Conservation (phyloP, 257 asterid genomes). For the Linderniella brevidens region DNA sequence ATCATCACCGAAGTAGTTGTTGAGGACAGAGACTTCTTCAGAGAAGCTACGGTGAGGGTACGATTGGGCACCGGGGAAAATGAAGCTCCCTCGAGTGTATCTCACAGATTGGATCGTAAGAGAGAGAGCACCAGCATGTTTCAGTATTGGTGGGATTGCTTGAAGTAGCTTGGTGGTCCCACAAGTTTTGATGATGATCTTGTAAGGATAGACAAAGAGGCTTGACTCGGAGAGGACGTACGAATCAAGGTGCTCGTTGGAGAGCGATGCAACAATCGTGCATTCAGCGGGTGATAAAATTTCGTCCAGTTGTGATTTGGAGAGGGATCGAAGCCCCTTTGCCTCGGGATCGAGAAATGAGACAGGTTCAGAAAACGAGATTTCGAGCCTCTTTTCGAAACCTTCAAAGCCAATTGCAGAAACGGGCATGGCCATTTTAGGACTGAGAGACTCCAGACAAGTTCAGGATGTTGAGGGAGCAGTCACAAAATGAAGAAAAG, state of each 20-base stretch:
- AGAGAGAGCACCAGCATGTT: not conserved
- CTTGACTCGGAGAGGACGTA: not conserved
- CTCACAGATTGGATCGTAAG: not conserved
- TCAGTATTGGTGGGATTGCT: not conserved
- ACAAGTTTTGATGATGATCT: slow-evolving; percentile 3
- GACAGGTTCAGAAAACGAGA: not conserved
- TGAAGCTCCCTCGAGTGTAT: slow-evolving; percentile 4
- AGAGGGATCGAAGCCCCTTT: slow-evolving; percentile 2
- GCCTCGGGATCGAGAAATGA: not conserved
- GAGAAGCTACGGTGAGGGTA: slow-evolving; percentile 6
- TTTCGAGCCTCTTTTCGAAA: slow-evolving; percentile 1
- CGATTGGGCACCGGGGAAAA: slow-evolving; percentile 3
- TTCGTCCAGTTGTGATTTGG: slow-evolving; percentile 1
- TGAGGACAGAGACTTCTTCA: slow-evolving; percentile 1
- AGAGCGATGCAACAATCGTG: not conserved
- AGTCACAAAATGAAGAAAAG: slow-evolving; percentile 1
- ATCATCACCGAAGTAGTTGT: not conserved
- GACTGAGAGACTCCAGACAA: not conserved
- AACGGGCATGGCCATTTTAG: not conserved
- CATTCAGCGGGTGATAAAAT: not conserved
- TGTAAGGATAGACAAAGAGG: slow-evolving; percentile 1
- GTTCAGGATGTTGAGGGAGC: not conserved
- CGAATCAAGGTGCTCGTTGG: not conserved
- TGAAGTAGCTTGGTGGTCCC: slow-evolving; percentile 1
- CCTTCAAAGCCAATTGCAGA: slow-evolving; percentile 4